Conservation (phyloP, 2,329 filamentous ascomycete genomes). For the Cladosporium phlei region DNA sequence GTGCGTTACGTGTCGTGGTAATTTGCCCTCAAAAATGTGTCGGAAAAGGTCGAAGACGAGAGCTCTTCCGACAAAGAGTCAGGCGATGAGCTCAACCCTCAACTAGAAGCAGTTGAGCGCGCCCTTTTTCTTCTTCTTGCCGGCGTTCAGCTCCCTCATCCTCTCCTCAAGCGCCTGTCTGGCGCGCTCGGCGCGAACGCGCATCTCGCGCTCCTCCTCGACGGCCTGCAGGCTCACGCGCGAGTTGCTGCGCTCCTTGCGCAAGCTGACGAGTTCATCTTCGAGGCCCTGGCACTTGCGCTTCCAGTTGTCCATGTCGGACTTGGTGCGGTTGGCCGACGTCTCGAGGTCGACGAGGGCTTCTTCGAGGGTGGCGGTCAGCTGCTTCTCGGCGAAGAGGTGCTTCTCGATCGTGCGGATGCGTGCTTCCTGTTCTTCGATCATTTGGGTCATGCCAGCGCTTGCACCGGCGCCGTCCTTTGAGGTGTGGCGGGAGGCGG, state of each 20-base stretch:
- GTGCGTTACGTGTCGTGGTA: no score
- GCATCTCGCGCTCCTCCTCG: constrained; percentile 92
- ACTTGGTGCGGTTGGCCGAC: constrained; percentile 85
- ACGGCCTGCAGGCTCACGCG: constrained; percentile 75
- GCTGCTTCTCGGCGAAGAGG: constrained; percentile 88
- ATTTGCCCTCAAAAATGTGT: no score
- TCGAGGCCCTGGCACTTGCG: constrained; percentile 77
- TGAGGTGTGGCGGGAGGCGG: constrained; percentile 68
- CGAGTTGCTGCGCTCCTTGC: constrained; percentile 53
- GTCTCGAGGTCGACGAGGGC: constrained; percentile 89
- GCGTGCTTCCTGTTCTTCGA: constrained; percentile 91
- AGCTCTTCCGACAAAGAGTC: no score
- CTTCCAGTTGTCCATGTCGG: constrained; percentile 84
- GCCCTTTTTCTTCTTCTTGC: constrained; percentile 86
- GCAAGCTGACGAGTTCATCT: constrained; percentile 60
- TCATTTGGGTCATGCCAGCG: constrained; percentile 64
- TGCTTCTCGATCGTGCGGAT: constrained; percentile 97
- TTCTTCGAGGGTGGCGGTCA: constrained; percentile 91
- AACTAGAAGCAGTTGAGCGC: constrained; percentile 93
- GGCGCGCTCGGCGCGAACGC: constrained; percentile 83
- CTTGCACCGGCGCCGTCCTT: constrained; percentile 50
- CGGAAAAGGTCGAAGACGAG: no score
- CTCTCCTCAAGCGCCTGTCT: constrained; percentile 85
- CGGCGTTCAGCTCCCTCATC: constrained; percentile 69
- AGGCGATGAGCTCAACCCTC: constrained; percentile 17